A percentile compares a stretch with the other conserved stretches of the same genome.
phyloP scores from a whole-genome alignment of 495 filamentous ascomycete genomes.

The Hypoxylon subgilvum region DNA sequence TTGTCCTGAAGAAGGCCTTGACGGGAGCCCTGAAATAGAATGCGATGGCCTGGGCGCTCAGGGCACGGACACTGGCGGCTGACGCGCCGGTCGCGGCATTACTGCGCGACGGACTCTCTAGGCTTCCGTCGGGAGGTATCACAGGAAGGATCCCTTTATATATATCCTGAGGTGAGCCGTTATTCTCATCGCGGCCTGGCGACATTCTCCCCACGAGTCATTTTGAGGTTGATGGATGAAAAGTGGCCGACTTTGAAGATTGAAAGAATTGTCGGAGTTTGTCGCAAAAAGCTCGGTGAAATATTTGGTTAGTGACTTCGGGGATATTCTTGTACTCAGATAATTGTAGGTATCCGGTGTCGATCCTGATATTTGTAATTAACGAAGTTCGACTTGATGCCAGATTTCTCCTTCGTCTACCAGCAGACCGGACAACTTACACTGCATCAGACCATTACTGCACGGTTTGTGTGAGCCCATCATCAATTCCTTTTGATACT shows the following conservation, averaged over 20 bases:
- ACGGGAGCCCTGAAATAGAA: conserved; percentile 90
- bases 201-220: conserved; percentile 40
- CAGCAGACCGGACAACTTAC: too few species aligned
- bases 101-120: conserved; percentile 57
- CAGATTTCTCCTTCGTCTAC: too few species aligned
- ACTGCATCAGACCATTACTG: too few species aligned
- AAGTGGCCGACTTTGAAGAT: conserved; percentile 4
- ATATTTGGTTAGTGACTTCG: too few species aligned
- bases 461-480: too few species aligned
- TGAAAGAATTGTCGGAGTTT: conserved; percentile 12
- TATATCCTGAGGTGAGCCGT: conserved; percentile 29
- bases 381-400: too few species aligned
- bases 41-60: conserved; percentile 77
- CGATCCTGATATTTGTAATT: too few species aligned
- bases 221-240: conserved; percentile 29
- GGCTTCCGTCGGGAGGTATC: conserved; percentile 42
- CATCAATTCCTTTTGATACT: too few species aligned
- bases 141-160: conserved; percentile 48
- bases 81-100: conserved; percentile 77
- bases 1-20: conserved; percentile 85
- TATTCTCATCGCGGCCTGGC: conserved; percentile 39
- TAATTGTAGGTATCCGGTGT: too few species aligned
- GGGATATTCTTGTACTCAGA: too few species aligned
- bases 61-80: conserved; percentile 78
- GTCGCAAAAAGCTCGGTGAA: conserved; percentile 3